A percentile compares a stretch with the other conserved stretches of the same genome.
phyloP scores from a whole-genome alignment of 495 filamentous ascomycete genomes.

The Aspergillus leporis region DNA sequence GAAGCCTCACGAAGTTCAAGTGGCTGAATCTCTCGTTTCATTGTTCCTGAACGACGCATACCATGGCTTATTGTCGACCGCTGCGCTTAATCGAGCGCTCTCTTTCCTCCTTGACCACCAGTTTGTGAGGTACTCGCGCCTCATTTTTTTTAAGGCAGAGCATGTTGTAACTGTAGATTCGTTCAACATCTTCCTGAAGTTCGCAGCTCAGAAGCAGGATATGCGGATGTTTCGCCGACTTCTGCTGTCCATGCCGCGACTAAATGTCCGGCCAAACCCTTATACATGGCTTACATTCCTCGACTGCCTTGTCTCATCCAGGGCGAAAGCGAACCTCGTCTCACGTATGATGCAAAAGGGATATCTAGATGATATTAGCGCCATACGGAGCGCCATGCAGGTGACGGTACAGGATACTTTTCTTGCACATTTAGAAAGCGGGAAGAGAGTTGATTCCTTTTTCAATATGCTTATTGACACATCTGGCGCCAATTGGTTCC shows the following conservation, averaged over 20 bases:
- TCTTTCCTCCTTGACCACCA: constrained; percentile 36
- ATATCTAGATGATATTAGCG: constrained; percentile 24
- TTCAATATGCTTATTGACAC: constrained; percentile 31
- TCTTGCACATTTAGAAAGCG: constrained; percentile 33
- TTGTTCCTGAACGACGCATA: constrained; percentile 29
- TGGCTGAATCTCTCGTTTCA: constrained; percentile 20
- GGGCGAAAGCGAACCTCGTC: constrained; percentile 33
- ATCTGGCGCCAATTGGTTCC: constrained; percentile 36
- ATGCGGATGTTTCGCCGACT: constrained; percentile 31
- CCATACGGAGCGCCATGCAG: constrained; percentile 28
- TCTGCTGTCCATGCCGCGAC: constrained; percentile 34
- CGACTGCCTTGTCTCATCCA: constrained; percentile 30
- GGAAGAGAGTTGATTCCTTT: constrained; percentile 35
- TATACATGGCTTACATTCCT: constrained; percentile 48
- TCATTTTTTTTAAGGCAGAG: constrained; percentile 32
- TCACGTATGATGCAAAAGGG: constrained; percentile 37
- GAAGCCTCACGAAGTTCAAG: constrained; percentile 11
- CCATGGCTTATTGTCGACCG: constrained; percentile 34
- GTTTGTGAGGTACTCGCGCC: constrained; percentile 27
- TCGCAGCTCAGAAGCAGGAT: constrained; percentile 38
- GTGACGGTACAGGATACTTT: constrained; percentile 37
- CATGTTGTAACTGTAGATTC: constrained; percentile 41
- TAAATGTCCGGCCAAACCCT: constrained; percentile 38
- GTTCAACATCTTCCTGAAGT: constrained; percentile 46
- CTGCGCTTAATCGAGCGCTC: constrained; percentile 43